A percentile compares a stretch with the other conserved stretches of the same genome.
Conservation (phyloP, 192 early-diverging fungal genomes). For the Podila verticillata region DNA sequence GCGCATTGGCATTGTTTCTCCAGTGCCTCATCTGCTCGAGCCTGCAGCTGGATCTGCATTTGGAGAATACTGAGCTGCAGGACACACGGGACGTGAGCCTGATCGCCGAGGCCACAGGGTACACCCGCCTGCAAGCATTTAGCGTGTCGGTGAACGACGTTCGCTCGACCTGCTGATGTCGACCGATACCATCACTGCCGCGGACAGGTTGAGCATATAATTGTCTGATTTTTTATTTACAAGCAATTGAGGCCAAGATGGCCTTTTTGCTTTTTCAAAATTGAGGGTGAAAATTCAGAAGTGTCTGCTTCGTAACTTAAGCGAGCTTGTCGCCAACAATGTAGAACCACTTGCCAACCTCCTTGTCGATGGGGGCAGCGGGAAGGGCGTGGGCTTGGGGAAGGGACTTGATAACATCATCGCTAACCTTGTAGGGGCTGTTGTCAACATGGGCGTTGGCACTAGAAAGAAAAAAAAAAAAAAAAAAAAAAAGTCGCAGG, state of each 20-base stretch:
- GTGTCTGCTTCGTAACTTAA: not conserved
- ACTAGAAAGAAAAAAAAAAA: conserved; percentile 45
- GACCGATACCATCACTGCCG: too few species aligned
- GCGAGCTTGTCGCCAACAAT: conserved; percentile 22
- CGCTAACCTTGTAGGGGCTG: conserved; percentile 77
- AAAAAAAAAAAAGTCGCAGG: not conserved
- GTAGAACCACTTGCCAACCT: conserved; percentile 57
- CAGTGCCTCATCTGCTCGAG: too few species aligned
- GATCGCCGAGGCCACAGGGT: too few species aligned
- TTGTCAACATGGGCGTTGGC: conserved; percentile 71
- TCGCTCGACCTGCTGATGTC: too few species aligned
- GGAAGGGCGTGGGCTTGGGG: conserved; percentile 66
- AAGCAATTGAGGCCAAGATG: not conserved
- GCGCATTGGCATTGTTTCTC: too few species aligned
- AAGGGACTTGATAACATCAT: conserved; percentile 64
- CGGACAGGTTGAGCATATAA: too few species aligned
- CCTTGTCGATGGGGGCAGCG: conserved; percentile 79
- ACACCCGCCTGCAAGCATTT: too few species aligned
- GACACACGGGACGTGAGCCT: too few species aligned
- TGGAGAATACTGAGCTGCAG: too few species aligned
- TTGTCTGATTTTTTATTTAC: not conserved
- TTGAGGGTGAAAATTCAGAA: not conserved
- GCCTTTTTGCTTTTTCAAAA: not conserved
- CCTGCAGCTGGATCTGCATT: too few species aligned
- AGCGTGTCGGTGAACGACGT: too few species aligned